Base-by-base conservation (phyloP, 495 filamentous ascomycete species). In the Lophiotrema nucula region DNA sequence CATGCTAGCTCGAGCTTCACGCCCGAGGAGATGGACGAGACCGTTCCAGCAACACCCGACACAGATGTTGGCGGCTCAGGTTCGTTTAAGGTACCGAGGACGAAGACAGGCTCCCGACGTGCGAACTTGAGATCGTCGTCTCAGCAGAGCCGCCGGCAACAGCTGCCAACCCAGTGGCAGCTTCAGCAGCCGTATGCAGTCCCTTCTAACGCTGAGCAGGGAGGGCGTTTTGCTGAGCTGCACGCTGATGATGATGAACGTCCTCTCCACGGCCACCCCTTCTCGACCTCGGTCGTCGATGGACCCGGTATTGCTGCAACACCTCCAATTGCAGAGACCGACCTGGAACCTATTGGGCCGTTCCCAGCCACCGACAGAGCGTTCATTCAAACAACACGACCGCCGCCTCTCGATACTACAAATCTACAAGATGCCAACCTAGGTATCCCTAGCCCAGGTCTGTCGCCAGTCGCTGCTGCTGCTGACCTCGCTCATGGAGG, bases 391-490 rank as follows among this genome's bases (percentile, higher is more conserved):
- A 16, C 53, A 22, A 50, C 22, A 25, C 51, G 47, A 42, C 69
- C 62, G 31, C 60, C n/a, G 26, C 64, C 55, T 27, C 73, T 86
- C 49, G 87, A 85, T 66, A 83, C 84, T 1, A 71, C 79, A 24
- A 82, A 83, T 25, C 82, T 83, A 23, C 88, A 93, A 69, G 91
- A 96, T 72, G 88, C 88, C 59, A 97, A 90, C 69, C 77, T 99
- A 46, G 95, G 95, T 27, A 97, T 93, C 67, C 93, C 93, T 33
- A 91, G 93, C 60, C n/a, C n/a, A n/a, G n/a, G n/a, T n/a, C 75
- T 97, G 43, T 97, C 95, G 18, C 93, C 93, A 1, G 92, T 95
- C 31, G 85, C 88, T 21, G 86, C 91, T 22, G 88, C 90, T 26
- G 83, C 89, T 57, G 87, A 86, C 26, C 68, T 77, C 51, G 72